Conservation (phyloP, 2,329 filamentous ascomycete species). For the Colletotrichum noveboracense region DNA sequence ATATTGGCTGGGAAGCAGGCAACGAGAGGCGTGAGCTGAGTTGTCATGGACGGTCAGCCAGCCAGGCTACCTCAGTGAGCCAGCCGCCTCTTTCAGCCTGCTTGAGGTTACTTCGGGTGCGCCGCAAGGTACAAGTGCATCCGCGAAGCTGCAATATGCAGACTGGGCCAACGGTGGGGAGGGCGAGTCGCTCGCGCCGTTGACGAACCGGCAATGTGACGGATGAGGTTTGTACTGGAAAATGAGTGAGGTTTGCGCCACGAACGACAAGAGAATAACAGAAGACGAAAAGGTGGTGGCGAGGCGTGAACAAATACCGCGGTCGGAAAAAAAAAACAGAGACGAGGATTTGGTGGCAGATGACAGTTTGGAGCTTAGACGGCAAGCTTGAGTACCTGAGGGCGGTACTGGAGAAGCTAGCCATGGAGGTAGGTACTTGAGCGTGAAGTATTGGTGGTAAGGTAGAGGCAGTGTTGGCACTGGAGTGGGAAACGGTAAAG, state of each 20-base stretch:
- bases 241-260: background rate
- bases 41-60: background rate
- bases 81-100: background rate
- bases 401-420: background rate
- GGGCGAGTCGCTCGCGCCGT: background rate
- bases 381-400: background rate
- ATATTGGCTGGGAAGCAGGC: background rate
- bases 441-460: background rate
- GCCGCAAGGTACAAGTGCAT: background rate
- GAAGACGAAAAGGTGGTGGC: background rate
- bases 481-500: conserved; percentile 11
- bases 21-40: background rate
- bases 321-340: background rate
- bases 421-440: background rate
- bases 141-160: background rate
- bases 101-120: background rate
- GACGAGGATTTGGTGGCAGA: background rate
- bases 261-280: background rate
- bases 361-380: background rate
- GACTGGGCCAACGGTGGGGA: background rate
- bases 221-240: background rate
- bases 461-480: background rate
- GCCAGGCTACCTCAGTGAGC: background rate
- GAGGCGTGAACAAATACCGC: background rate
- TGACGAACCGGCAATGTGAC: background rate